Percentiles rank a stretch among this genome's conserved stretches.
phyloP scores from a whole-genome alignment of 768 basidiomycete genomes.

The Panus rudis region DNA sequence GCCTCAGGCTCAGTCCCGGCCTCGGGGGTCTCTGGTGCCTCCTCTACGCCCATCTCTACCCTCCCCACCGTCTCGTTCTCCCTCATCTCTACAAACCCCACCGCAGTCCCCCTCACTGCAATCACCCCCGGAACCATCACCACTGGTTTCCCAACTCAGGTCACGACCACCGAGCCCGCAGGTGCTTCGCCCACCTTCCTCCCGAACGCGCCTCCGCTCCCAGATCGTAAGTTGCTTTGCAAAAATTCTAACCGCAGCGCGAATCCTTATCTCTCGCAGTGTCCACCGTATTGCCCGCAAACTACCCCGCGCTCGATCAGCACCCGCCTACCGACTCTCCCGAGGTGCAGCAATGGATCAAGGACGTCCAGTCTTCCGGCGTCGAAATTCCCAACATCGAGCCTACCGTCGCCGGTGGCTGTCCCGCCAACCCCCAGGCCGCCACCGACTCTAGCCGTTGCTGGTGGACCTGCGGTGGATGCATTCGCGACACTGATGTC shows the following conservation, averaged over 20 bases:
- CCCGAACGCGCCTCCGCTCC: slow-evolving; percentile 52
- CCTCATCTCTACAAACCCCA: slow-evolving; percentile 25
- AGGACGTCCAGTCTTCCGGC: slow-evolving; percentile 49
- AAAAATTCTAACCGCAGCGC: neutral
- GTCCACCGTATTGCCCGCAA: slow-evolving; percentile 36
- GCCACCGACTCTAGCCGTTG: slow-evolving; percentile 50
- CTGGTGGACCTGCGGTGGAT: slow-evolving; percentile 82
- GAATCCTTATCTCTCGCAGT: slow-evolving; percentile 22
- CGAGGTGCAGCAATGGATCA: slow-evolving; percentile 66
- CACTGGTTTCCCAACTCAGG: slow-evolving; percentile 22
- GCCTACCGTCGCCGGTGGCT: slow-evolving; percentile 37
- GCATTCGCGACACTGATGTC: slow-evolving; percentile 61
- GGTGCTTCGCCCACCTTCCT: slow-evolving; percentile 36
- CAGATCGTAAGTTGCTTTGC: slow-evolving; percentile 34
- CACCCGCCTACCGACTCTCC: slow-evolving; percentile 53
- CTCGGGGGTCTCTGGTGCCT: slow-evolving; percentile 1
- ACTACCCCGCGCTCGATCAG: slow-evolving; percentile 63
- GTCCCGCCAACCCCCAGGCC: slow-evolving; percentile 46
- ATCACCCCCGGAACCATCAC: slow-evolving; percentile 21
- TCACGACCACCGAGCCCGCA: slow-evolving; percentile 27
- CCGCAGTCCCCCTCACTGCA: slow-evolving; percentile 25
- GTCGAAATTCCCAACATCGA: slow-evolving; percentile 49
- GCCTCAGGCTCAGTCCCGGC: slow-evolving; percentile 2
- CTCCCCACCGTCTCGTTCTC: slow-evolving; percentile 20
- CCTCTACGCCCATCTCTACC: neutral